A percentile compares a stretch with the other conserved stretches of the same genome.
Conservation (phyloP, 2,329 filamentous ascomycete genomes). For the Neurospora sp. region DNA sequence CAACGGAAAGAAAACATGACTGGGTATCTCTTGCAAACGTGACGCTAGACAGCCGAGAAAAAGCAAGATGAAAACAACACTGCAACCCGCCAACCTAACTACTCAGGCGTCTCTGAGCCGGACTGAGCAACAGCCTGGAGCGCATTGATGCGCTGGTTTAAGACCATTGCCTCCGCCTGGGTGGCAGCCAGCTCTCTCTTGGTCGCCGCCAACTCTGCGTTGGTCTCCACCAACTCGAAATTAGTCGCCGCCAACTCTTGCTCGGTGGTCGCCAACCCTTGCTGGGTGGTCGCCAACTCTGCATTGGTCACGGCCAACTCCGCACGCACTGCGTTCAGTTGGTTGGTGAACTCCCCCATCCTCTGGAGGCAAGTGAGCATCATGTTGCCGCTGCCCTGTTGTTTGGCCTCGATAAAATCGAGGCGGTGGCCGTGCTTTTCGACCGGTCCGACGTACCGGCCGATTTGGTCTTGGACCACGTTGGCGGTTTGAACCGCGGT, state of each 20-base stretch:
- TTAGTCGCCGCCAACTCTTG: neutral
- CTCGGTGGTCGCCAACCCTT: neutral
- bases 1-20: neutral
- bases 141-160: neutral
- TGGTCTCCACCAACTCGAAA: neutral
- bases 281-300: neutral
- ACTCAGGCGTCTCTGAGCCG: neutral
- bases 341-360: neutral
- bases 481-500: neutral
- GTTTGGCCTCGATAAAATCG: neutral
- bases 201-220: neutral
- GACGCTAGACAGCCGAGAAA: neutral
- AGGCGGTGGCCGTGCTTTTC: neutral
- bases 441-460: neutral
- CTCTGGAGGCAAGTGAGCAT: neutral
- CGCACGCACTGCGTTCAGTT: neutral
- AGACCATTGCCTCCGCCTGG: too few species aligned
- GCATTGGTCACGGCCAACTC: neutral
- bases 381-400: neutral
- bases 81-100: neutral
- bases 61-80: neutral
- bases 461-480: neutral
- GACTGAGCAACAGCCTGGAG: neutral
- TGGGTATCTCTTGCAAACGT: neutral
- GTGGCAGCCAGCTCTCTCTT: neutral